These are phyloP conservation scores for Neoarthrinium moseri DNA, from an alignment of 2,329 filamentous ascomycete species.

Conservation along the genomic window DNA sequence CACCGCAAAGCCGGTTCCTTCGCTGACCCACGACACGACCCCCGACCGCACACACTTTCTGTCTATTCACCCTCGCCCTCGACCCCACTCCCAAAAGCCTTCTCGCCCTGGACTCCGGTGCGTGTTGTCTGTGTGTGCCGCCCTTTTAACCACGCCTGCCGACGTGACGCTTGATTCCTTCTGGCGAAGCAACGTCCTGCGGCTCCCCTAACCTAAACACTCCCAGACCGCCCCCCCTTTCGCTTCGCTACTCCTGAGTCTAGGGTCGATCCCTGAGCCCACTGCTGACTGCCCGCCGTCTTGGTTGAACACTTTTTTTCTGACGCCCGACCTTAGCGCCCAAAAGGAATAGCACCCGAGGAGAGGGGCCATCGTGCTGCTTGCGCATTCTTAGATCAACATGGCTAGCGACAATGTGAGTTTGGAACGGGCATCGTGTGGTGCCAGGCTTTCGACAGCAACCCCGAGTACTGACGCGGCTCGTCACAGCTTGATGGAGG, in stretches of 20 bases:
- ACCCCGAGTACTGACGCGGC: background rate
- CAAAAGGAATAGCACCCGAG: background rate
- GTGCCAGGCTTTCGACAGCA: background rate
- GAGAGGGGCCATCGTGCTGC: too few species aligned
- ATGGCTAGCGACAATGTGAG: slow-evolving; percentile 8
- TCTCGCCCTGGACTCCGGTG: slow-evolving; percentile 3
- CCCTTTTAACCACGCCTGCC: slow-evolving; percentile 6
- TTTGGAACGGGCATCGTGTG: background rate
- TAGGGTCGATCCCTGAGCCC: slow-evolving; percentile 4
- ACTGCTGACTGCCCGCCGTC: background rate
- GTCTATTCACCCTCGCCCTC: slow-evolving; percentile 7
- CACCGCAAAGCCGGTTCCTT: background rate
- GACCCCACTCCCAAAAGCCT: slow-evolving; percentile 4
- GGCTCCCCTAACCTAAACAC: slow-evolving; percentile 2
- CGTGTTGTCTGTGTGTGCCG: background rate
- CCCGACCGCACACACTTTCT: background rate
- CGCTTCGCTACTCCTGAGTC: background rate
- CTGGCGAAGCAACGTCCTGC: background rate
- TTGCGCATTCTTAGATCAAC: background rate
- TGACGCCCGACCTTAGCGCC: background rate
- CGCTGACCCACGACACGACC: background rate
- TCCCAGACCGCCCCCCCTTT: background rate
- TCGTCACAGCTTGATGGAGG: slow-evolving; percentile 43
- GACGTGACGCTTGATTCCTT: slow-evolving; percentile 3
- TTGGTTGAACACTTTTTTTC: background rate